Evolutionary conservation across 139 green algal species (phyloP), one percentile per base, ranked within the genome.

Genomic region (Desmodesmus armatus): DNA sequence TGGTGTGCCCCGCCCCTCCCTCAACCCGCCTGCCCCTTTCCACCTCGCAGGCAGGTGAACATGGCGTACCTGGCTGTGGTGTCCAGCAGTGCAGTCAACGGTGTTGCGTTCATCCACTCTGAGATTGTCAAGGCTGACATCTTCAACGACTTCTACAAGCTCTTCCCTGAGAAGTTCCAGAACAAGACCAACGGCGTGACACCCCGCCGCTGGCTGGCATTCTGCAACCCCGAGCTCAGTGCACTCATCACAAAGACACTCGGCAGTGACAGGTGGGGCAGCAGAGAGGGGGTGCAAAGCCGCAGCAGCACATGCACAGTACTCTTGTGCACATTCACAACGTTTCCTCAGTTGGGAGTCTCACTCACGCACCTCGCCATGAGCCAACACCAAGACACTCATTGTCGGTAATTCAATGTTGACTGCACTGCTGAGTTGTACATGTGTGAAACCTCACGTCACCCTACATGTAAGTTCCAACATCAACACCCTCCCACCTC

Each of bases 121-220:
- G 67, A 86, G 44, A 86, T 86, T 60, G 76, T 86, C 62, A 86
- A 86, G 67, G 27, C 55, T 37, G 76, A 73, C 43, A 86, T 86
- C 35, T 79, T 86, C 80, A 79, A 78, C 35, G 80, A 86, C 80
- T 86, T 86, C 44, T 53, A 53, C 41, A 62, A 86, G 31, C 80
- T 86, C 33, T 86, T 69, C 49, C 80, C 80, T 33, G 31, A 94
- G 51, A 98, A 98, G 92, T 99, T 99, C 93, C 97, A 99, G 91
- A 99, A 99, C 96, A 99, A 99, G 93, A 99, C 97, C 87, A 99
- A 99, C 89, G 97, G 97, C 87, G 97, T 99, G 62, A 99, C 97
- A 2, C 95, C 93, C 40, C 93, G 97, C 83, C 94, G 97, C 76
- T 99, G 97, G 97, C 92, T 99, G 77, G 94, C 94, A 35, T 98